Conservation (phyloP, 2,329 filamentous ascomycete species). For the Gnomoniopsis smithogilvyi region DNA sequence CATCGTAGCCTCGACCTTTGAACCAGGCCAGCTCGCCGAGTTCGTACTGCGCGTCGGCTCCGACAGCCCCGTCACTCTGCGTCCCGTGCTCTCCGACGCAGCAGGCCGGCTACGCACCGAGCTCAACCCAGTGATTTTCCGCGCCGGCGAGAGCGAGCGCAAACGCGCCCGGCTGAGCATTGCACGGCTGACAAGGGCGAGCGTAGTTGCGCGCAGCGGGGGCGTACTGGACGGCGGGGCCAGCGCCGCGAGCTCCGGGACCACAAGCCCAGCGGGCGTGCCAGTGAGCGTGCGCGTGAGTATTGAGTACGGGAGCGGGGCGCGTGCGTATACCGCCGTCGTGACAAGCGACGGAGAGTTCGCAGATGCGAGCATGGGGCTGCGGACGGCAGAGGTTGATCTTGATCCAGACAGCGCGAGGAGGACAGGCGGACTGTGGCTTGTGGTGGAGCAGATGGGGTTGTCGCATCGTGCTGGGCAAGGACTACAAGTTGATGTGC, state of each 20-base stretch:
- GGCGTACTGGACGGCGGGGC: slow-evolving; percentile 23
- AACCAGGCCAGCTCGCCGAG: slow-evolving; percentile 69
- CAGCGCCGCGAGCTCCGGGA: slow-evolving; percentile 30
- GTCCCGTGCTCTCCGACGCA: slow-evolving; percentile 65
- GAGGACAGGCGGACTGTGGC: slow-evolving; percentile 60
- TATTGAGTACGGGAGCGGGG: slow-evolving; percentile 69
- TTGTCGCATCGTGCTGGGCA: slow-evolving; percentile 34
- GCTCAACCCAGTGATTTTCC: slow-evolving; percentile 34
- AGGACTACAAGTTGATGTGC: slow-evolving; percentile 39
- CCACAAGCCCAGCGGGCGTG: slow-evolving; percentile 16
- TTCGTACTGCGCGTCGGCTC: slow-evolving; percentile 77
- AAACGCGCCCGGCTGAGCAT: slow-evolving; percentile 38
- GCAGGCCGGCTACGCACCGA: slow-evolving; percentile 69
- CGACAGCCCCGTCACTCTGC: slow-evolving; percentile 51
- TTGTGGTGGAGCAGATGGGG: slow-evolving; percentile 80
- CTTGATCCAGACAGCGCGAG: slow-evolving; percentile 60
- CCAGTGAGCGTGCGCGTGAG: slow-evolving; percentile 59
- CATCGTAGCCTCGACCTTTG: slow-evolving; percentile 87
- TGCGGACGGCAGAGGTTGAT: slow-evolving; percentile 73
- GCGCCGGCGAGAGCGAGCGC: slow-evolving; percentile 40
- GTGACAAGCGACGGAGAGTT: slow-evolving; percentile 72
- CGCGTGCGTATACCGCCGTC: slow-evolving; percentile 62
- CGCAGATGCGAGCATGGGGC: slow-evolving; percentile 61
- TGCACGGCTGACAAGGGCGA: slow-evolving; percentile 57
- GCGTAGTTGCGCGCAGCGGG: slow-evolving; percentile 42